Conservation (phyloP, 306 rosid genomes). For the Citrullus mucosospermus region DNA sequence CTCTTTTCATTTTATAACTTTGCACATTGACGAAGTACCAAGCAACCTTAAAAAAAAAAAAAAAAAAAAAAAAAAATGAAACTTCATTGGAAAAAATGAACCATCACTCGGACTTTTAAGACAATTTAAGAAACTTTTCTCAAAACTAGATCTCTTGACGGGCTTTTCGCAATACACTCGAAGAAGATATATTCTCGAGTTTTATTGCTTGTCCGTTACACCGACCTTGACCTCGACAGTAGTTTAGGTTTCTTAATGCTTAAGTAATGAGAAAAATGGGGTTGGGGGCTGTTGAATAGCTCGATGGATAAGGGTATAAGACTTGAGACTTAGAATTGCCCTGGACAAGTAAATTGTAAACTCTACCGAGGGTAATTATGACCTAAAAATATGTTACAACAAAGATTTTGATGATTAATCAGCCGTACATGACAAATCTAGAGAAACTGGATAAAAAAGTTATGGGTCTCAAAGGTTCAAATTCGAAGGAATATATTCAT, state of each 20-base stretch:
- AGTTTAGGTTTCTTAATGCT: background rate
- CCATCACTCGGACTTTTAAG: background rate
- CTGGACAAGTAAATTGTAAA: background rate
- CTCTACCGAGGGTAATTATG: background rate
- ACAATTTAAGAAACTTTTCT: background rate
- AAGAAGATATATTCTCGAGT: background rate
- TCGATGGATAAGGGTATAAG: background rate
- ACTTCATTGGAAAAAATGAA: background rate
- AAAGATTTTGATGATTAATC: background rate
- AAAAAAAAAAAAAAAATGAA: background rate
- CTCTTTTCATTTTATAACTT: background rate
- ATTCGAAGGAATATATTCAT: conserved; percentile 73
- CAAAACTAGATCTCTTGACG: background rate
- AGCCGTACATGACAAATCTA: conserved; percentile 13
- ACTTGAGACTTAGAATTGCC: background rate
- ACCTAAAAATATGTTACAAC: background rate
- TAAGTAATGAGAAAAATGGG: background rate
- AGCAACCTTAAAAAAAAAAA: background rate
- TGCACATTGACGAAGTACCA: background rate
- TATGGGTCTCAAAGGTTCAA: conserved; percentile 55
- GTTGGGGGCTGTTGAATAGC: background rate
- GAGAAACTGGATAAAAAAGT: conserved; percentile 24
- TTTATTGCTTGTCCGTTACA: background rate
- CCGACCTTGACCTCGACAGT: background rate
- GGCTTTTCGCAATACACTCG: background rate